A percentile compares a stretch with the other conserved stretches of the same genome.
Conservation (phyloP, 2,329 filamentous ascomycete genomes). For the Lecanoromycetidae sp. region DNA sequence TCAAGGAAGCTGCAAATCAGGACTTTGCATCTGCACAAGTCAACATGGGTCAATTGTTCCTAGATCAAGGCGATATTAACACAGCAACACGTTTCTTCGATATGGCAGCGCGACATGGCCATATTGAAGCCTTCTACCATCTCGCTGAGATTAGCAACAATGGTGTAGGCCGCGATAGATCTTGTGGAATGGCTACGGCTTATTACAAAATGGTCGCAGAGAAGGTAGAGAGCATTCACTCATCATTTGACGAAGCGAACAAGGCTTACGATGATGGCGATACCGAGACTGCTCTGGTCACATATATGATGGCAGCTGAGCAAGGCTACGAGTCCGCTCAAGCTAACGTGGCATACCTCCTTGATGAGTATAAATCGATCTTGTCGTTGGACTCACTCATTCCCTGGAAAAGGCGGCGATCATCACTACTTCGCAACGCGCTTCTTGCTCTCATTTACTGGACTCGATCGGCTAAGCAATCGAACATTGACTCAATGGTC, state of each 20-base stretch:
- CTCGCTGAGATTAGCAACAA: constrained; percentile 76
- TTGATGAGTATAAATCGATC: constrained; percentile 59
- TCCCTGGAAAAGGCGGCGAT: constrained; percentile 31
- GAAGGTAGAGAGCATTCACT: constrained; percentile 59
- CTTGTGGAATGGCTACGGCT: constrained; percentile 61
- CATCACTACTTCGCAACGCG: constrained; percentile 43
- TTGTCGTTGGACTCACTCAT: constrained; percentile 45
- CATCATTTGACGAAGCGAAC: constrained; percentile 73
- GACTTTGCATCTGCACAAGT: constrained; percentile 72
- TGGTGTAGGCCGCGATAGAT: constrained; percentile 66
- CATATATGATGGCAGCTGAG: constrained; percentile 78
- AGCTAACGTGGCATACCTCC: constrained; percentile 76
- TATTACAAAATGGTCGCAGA: constrained; percentile 77
- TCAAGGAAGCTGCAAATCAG: constrained; percentile 69
- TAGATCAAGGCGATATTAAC: constrained; percentile 76
- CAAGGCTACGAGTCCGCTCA: constrained; percentile 85
- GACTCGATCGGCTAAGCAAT: constrained; percentile 86
- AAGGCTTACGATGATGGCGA: constrained; percentile 69
- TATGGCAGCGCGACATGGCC: constrained; percentile 65
- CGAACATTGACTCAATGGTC: constrained; percentile 84
- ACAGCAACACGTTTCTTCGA: constrained; percentile 80
- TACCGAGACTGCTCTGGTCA: constrained; percentile 64
- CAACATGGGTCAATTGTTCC: constrained; percentile 67
- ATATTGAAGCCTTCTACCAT: constrained; percentile 85
- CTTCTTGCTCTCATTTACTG: constrained; percentile 76